These are phyloP conservation scores for peach (Prunus persica) DNA, from an alignment of 306 rosid species.

Conservation along the genomic window DNA sequence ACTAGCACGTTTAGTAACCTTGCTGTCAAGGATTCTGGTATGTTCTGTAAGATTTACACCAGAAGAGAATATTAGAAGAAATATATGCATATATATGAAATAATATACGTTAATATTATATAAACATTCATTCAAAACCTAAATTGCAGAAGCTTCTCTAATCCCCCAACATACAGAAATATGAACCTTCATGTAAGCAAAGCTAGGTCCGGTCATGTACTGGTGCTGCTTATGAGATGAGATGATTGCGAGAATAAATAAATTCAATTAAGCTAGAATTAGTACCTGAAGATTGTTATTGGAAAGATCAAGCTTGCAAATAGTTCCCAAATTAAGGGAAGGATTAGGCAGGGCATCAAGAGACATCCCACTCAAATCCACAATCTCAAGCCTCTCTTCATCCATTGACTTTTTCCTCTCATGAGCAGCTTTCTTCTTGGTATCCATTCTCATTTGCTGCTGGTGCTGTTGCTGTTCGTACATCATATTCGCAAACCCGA, in stretches of 20 bases:
- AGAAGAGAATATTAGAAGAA: background rate
- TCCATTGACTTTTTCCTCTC: conserved; percentile 22
- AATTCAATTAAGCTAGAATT: background rate
- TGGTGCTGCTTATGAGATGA: background rate
- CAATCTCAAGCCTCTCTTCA: conserved; percentile 52
- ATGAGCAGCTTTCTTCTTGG: conserved; percentile 14
- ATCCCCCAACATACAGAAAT: background rate
- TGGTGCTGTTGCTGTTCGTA: conserved; percentile 34
- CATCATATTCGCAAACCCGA: conserved; percentile 36
- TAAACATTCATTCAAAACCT: background rate
- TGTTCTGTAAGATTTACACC: conserved; percentile 36
- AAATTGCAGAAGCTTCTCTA: background rate
- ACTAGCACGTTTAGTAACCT: conserved; percentile 62
- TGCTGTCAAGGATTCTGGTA: conserved; percentile 81
- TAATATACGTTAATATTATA: background rate
- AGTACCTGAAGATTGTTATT: conserved; percentile 86
- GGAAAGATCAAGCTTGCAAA: conserved; percentile 85
- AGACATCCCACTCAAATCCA: conserved; percentile 83
- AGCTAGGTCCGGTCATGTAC: too few relatives aligned
- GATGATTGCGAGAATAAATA: background rate
- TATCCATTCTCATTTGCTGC: conserved; percentile 22
- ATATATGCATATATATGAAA: background rate
- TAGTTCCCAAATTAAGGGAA: conserved; percentile 52
- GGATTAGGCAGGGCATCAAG: conserved; percentile 70
- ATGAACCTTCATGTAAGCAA: too few relatives aligned